phyloP scores from a whole-genome alignment of 1,284 basidiomycete species.

The Chalciporus sp. region DNA sequence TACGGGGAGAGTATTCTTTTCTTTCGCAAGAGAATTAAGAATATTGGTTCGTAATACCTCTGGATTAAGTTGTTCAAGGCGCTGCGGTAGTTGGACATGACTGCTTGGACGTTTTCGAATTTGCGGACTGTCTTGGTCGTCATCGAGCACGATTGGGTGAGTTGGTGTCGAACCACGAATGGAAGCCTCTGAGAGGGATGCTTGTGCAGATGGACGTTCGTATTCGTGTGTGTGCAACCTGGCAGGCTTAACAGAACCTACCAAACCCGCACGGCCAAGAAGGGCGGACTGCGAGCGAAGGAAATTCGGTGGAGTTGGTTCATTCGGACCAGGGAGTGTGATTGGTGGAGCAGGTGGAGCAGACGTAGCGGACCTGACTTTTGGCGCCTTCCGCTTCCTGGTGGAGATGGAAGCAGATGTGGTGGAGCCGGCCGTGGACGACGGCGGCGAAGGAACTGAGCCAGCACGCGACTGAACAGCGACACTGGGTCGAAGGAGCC shows the following conservation, averaged over 20 bases:
- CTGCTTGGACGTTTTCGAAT: constrained; percentile 5
- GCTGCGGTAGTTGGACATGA: constrained; percentile 8
- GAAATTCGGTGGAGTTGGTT: constrained; percentile 66
- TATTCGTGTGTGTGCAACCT: constrained; percentile 39
- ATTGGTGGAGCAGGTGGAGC: constrained; percentile 46
- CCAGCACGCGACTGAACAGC: constrained; percentile 15
- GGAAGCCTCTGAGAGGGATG: constrained; percentile 6
- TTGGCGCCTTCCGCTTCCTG: constrained; percentile 25
- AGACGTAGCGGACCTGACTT: constrained; percentile 35
- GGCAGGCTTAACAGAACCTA: constrained; percentile 63
- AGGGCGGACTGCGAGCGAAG: constrained; percentile 71
- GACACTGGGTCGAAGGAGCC: background rate
- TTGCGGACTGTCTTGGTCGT: constrained; percentile 41
- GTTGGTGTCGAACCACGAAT: constrained; percentile 52
- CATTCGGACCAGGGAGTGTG: constrained; percentile 62
- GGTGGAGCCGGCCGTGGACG: constrained; percentile 12
- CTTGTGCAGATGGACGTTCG: constrained; percentile 33
- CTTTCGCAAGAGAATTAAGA: constrained; percentile 55
- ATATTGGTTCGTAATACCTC: constrained; percentile 54
- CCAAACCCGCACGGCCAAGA: constrained; percentile 68
- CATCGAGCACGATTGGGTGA: constrained; percentile 73
- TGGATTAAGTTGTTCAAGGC: constrained; percentile 34
- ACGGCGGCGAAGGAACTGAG: constrained; percentile 13
- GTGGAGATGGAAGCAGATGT: constrained; percentile 6
- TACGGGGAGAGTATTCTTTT: constrained; percentile 69